Evolutionary conservation across 1,139 yeast genomes (phyloP), one percentile per base, ranked within the genome.

Genomic region (Torulaspora pretoriensis): DNA sequence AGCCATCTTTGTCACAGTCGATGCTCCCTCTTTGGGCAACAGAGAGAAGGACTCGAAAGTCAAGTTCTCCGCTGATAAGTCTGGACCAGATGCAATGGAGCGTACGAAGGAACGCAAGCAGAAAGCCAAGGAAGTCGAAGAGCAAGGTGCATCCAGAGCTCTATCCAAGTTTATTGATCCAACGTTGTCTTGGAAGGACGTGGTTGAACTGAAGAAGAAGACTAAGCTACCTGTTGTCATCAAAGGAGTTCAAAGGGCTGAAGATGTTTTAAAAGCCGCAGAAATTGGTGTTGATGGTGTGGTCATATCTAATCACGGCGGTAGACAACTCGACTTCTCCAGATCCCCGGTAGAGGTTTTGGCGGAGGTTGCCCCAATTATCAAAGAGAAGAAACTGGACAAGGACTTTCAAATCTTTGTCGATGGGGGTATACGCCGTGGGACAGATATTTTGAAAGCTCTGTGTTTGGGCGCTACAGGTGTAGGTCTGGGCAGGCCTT

Each of bases 1-100:
- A 59, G 96, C 90, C 0, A 70, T 88, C 17, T 86, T 86, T 62
- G 79, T 88, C 44, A 88, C 96, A 0, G 97, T 89, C 3, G 97
- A 90, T 69, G 96, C 97, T 0, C 97, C 97, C 3, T 88, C 87
- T 53, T 73, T 89, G 47, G 97, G 97, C n/a, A 78, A 95, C 54
- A 79, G 97, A 56, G 97, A 90, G 80, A 80, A 63, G 46, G 67
- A 63, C 56, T 74, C 73, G 66, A 71, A 75, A 60, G 74, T 71
- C 60, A 83, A 75, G 59, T 83, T 79, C 52, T 85, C 68, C 23
- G 71, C 71, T 6, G 69, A 68, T 43, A 61, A 60, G 47, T 72
- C 68, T 38, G 60, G 61, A 25, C 57, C 65, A 10, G 46, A 51
- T 32, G 48, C 54, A 3, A 53, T 57, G 59, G 64, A 55, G 9